Evolutionary conservation across 768 basidiomycete species (phyloP), one percentile per base, ranked within the genome.

Genomic region (Leccinum obscurum): DNA sequence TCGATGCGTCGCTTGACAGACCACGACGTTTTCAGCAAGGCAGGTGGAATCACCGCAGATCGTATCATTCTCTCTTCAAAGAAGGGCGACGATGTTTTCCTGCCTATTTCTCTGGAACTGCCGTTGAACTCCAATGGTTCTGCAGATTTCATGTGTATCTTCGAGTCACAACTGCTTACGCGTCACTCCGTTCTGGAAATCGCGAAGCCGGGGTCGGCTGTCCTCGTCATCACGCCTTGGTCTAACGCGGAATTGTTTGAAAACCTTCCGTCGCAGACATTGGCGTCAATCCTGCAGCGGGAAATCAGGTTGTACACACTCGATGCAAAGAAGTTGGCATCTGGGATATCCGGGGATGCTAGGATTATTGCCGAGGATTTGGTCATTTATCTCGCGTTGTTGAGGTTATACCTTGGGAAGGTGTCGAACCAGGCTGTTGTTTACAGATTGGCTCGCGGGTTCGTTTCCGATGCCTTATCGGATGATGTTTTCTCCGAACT

Each of bases 181-280:
- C 83, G 88, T 0, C 93, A 94, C 68, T 83, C 85, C 9, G 68
- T 95, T 28, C 70, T 97, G 55, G 76, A 84, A 28, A 81, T 86
- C 53, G 87, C 90, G 28, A 88, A 86, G 60, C 72, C 76, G 4
- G 83, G 82, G 7, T 88, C 93, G 0, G 77, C 86, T 8, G 83
- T 97, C 35, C 84, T 98, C 57, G 72, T 96, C 56, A 74, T 84
- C 55, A 86, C 93, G 2, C 74, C 84, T 17, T 97, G 93, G 93
- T 81, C 88, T 3, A 68, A 81, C 28, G 83, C 85, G 13, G 95
- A 98, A 68, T 77, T 97, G 39, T 71, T 81, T 6, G 77, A 85
- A 49, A 94, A 86, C 70, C 78, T 96, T 41, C 80, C 87, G 1
- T 62, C 79, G 13, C 76, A 81, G 53, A 61, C 10, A 79, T 81